Evolutionary conservation across 441 rosid genomes (phyloP).

Genomic region (Populus hybrid): DNA sequence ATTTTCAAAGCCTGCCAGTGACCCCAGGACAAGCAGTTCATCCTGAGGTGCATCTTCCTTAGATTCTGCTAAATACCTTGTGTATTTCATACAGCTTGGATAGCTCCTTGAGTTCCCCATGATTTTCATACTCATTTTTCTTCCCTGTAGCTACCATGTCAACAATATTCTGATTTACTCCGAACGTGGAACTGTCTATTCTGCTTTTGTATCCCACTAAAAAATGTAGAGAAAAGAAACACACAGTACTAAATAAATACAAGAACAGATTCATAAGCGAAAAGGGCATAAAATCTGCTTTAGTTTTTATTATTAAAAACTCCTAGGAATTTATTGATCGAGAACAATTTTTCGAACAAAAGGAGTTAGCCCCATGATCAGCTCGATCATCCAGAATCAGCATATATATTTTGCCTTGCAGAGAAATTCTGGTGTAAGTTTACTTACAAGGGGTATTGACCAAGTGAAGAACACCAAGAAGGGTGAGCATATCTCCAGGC

Average conservation of each 20-base stretch:
- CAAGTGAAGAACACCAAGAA: conserved; percentile 36
- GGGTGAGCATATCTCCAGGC: conserved; percentile 40
- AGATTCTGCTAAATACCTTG: conserved; percentile 18
- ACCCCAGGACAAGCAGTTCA: not conserved
- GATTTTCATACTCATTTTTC: conserved; percentile 31
- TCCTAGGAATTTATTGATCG: not conserved
- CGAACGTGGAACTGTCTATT: conserved; percentile 29
- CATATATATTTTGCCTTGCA: not conserved
- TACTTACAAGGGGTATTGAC: conserved; percentile 22
- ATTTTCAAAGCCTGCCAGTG: not conserved
- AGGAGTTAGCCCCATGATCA: not conserved
- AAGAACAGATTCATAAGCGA: not conserved
- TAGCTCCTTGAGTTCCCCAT: conserved; percentile 30
- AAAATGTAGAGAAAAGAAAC: not conserved
- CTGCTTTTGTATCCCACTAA: conserved; percentile 37
- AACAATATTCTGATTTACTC: conserved; percentile 22
- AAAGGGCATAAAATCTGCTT: not conserved
- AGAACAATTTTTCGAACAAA: not conserved
- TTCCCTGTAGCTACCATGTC: conserved; percentile 25
- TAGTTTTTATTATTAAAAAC: not conserved
- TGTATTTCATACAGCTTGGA: conserved; percentile 23
- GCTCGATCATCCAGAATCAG: not conserved
- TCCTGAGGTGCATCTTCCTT: not conserved
- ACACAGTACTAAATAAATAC: not conserved
- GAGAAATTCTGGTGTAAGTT: conserved; percentile 9